phyloP scores from a whole-genome alignment of 345 rosid species.

The Diplotaxis tenuifolia region DNA sequence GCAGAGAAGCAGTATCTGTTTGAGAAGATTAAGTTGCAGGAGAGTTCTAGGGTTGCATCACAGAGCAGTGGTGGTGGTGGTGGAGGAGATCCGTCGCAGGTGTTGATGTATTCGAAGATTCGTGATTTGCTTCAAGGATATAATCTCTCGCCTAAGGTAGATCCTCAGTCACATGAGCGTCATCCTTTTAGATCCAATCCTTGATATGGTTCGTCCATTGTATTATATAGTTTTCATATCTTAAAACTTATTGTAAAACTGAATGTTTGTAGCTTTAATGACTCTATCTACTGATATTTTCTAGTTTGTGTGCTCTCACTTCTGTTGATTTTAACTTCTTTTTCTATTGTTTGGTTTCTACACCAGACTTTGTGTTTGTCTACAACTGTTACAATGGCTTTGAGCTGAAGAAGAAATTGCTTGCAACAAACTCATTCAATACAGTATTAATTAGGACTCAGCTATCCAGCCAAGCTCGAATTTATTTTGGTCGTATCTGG shows the following conservation, averaged over 20 bases:
- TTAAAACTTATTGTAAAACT: not conserved
- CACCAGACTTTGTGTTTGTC: not conserved
- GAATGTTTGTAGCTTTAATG: conserved; percentile 10
- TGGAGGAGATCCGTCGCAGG: conserved; percentile 74
- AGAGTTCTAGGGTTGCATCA: conserved; percentile 36
- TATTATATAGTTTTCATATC: not conserved
- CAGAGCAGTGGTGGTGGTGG: conserved; percentile 53
- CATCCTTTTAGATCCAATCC: conserved; percentile 57
- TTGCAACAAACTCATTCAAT: not conserved
- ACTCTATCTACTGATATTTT: not conserved
- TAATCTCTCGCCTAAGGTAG: conserved; percentile 48
- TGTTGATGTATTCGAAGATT: conserved; percentile 58
- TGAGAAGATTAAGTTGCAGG: conserved; percentile 92
- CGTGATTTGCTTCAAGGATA: conserved; percentile 63
- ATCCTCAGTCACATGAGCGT: conserved; percentile 47
- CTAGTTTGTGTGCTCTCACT: not conserved
- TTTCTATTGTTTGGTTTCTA: not conserved
- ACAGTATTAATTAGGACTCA: too few species aligned
- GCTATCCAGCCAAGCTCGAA: too few species aligned
- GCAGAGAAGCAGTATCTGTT: conserved; percentile 92
- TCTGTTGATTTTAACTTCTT: not conserved
- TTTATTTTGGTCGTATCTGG: not conserved
- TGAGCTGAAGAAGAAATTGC: not conserved
- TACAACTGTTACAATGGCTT: not conserved
- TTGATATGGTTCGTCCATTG: conserved; percentile 20